Percentiles rank a stretch among this genome's conserved stretches.
These are phyloP conservation scores for Epichloe amarillans DNA, from an alignment of 2,329 filamentous ascomycete genomes.

Conservation along the genomic window DNA sequence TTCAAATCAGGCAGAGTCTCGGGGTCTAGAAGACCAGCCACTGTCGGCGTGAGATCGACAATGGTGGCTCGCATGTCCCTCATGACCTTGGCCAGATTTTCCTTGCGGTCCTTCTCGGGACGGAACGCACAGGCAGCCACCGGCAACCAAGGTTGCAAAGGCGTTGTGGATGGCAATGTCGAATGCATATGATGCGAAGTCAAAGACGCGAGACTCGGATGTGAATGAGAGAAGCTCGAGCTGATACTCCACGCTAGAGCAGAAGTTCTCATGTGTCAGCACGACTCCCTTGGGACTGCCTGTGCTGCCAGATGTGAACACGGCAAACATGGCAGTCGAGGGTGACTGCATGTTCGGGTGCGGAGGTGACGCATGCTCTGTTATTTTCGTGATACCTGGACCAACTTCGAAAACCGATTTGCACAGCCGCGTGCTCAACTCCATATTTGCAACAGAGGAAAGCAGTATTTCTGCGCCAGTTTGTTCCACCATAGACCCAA, in stretches of 20 bases:
- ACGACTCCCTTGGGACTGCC: background rate
- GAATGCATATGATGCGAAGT: constrained; percentile 8
- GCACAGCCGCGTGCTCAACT: background rate
- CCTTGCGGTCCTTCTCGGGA: constrained; percentile 1
- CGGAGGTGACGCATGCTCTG: too few relatives aligned
- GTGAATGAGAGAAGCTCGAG: constrained; percentile 14
- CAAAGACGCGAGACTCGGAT: constrained; percentile 18
- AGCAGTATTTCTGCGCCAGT: background rate
- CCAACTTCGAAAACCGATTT: too few relatives aligned
- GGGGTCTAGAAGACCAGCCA: background rate
- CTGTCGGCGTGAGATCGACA: background rate
- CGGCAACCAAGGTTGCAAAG: constrained; percentile 1
- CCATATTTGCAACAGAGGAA: background rate
- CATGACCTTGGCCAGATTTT: background rate
- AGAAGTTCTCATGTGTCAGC: background rate
- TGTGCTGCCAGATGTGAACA: background rate
- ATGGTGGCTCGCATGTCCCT: background rate
- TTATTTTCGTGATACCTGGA: too few relatives aligned
- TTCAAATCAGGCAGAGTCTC: background rate
- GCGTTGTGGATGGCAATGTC: constrained; percentile 4
- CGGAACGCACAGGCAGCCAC: constrained; percentile 7
- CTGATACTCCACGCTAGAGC: constrained; percentile 11
- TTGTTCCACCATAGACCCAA: constrained; percentile 31
- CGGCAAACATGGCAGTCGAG: background rate
- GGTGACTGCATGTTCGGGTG: background rate